Evolutionary conservation across 805 yeast genomes (phyloP), one percentile per base, ranked within the genome.

Genomic region (Candida sithepensis): DNA sequence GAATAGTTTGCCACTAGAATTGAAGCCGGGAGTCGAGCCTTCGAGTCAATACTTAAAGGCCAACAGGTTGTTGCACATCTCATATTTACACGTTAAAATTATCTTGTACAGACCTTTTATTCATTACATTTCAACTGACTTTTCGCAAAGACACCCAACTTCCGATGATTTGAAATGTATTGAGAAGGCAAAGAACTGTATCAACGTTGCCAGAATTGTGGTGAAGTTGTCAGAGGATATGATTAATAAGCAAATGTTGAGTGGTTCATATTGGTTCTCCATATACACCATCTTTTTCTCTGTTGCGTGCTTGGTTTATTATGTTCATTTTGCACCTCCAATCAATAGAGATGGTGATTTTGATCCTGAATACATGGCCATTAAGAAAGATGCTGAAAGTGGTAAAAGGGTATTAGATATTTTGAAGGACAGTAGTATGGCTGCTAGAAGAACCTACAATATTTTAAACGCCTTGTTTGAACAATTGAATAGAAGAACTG

Each of bases 241-340:
- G 89, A 82, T 85, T 51, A 76, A 79, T 53, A 79, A 82, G 52
- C 75, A 83, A 48, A 73, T 88, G 64, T 69, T 90, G 36, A 79
- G 83, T 53, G 96, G 96, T 0, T 86, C 94, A 2, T 91, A 90
- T 61, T 89, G 96, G 96, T 90, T 88, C 61, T 82, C 94, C 6
- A 85, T 87, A 60, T 90, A 90, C 64, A 88, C 96, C 0, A 84
- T 90, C 4, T 90, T 89, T 63, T 88, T 88, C 67, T 83, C 95
- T 2, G 89, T 89, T 50, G 95, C 96, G 0, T 86, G 96, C 59
- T 71, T 89, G 56, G 85, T 88, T 16, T 88, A 84, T 59, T 88
- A 89, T 61, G 85, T 80, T 47, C 92, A 87, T 64, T 68, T 66
- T 56, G 69, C 70, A 6, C 70, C 72, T 12, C 60, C 65, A 13